Evolutionary conservation across 179 eudicot species (phyloP).

Genomic region (Beta corolliflora): DNA sequence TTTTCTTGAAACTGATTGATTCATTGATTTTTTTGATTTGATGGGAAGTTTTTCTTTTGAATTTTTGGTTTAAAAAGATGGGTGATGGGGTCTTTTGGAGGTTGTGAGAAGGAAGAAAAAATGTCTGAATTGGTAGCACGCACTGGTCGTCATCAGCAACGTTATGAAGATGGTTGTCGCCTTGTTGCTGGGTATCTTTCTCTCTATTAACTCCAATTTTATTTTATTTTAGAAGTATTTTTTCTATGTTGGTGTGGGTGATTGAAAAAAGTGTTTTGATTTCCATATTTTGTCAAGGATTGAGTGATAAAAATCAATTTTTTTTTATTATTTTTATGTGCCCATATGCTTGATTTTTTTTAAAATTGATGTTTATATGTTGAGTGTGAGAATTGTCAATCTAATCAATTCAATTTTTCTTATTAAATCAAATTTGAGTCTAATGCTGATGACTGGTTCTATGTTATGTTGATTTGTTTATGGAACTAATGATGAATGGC

Average conservation of each 20-base stretch:
- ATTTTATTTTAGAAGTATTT: not conserved
- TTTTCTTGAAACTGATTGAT: slow-evolving; percentile 16
- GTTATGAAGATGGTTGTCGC: slow-evolving; percentile 71
- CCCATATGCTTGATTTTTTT: no score
- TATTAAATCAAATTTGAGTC: not conserved
- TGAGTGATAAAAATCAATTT: not conserved
- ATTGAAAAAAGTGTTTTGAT: no score
- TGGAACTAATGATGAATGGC: not conserved
- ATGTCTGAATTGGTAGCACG: slow-evolving; percentile 90
- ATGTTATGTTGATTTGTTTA: slow-evolving; percentile 5
- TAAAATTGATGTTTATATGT: no score
- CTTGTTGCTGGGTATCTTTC: slow-evolving; percentile 71
- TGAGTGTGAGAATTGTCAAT: not conserved
- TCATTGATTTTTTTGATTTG: not conserved
- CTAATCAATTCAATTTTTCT: not conserved
- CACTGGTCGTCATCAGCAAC: slow-evolving; percentile 82
- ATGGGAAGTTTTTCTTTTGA: no score
- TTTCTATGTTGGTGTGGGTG: not conserved
- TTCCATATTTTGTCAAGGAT: not conserved
- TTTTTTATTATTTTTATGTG: no score
- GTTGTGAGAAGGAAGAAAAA: slow-evolving; percentile 37
- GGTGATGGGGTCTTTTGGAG: slow-evolving; percentile 36
- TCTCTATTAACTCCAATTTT: not conserved
- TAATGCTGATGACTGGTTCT: slow-evolving; percentile 3
- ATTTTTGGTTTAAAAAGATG: slow-evolving; percentile 5